Evolutionary conservation across 345 rosid genomes (phyloP).

Genomic region (Psidium friedrichsthalianum): DNA sequence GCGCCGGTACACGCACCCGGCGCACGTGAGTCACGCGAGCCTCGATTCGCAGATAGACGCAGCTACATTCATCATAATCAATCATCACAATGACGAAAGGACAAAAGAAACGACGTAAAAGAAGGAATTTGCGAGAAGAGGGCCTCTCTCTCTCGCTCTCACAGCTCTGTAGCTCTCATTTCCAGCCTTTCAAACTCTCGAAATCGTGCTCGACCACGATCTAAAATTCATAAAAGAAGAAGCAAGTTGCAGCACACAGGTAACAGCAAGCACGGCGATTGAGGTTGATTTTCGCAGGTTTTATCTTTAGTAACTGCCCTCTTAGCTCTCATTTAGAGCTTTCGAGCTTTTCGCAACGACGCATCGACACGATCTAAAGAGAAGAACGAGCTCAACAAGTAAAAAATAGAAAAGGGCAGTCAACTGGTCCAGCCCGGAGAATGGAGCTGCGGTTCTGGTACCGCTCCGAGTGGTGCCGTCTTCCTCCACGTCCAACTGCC

Average conservation of each 20-base stretch:
- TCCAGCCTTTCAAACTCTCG: background rate
- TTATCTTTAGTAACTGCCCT: background rate
- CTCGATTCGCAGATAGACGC: background rate
- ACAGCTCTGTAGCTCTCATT: background rate
- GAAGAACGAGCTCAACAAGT: background rate
- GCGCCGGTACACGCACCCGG: background rate
- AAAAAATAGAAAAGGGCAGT: background rate
- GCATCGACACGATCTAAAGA: background rate
- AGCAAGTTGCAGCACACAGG: background rate
- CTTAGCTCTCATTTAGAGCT: background rate
- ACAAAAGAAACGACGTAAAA: background rate
- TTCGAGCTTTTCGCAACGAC: background rate
- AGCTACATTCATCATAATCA: background rate
- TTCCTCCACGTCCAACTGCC: constrained; percentile 98
- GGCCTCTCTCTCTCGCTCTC: too few relatives aligned
- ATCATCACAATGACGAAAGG: background rate
- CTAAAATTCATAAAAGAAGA: background rate
- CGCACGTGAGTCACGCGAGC: background rate
- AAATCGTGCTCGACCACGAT: background rate
- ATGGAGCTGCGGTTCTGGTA: too few relatives aligned
- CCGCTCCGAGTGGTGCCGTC: constrained; percentile 99
- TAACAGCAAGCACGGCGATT: background rate
- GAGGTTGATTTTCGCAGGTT: background rate
- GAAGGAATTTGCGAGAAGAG: background rate
- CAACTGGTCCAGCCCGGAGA: background rate